phyloP scores from a whole-genome alignment of 2,329 filamentous ascomycete genomes.

The Apiospora rasikravindrae region DNA sequence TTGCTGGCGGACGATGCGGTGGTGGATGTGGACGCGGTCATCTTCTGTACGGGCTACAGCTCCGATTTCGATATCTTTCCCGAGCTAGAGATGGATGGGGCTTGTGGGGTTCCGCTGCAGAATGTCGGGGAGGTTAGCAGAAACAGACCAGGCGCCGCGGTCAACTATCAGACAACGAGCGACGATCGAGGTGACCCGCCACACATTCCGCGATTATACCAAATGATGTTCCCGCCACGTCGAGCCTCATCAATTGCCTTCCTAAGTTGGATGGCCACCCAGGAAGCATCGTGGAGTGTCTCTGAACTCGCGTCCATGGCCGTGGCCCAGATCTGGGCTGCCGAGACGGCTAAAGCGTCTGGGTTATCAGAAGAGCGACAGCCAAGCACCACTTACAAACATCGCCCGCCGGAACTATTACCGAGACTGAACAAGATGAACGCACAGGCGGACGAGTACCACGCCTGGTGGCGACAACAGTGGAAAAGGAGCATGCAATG shows the following conservation, averaged over 20 bases:
- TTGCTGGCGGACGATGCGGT: slow-evolving; percentile 24
- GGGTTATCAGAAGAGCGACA: too few species aligned
- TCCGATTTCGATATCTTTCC: slow-evolving; percentile 31
- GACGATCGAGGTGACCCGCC: not conserved
- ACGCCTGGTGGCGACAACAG: slow-evolving; percentile 34
- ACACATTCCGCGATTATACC: slow-evolving; percentile 29
- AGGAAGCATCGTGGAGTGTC: slow-evolving; percentile 31
- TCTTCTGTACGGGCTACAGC: slow-evolving; percentile 32
- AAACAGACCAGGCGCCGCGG: too few species aligned
- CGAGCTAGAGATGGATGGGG: slow-evolving; percentile 30
- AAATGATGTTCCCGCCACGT: slow-evolving; percentile 32
- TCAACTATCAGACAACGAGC: too few species aligned
- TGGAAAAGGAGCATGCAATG: slow-evolving; percentile 32
- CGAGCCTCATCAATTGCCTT: slow-evolving; percentile 31
- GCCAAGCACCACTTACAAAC: too few species aligned
- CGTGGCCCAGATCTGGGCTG: slow-evolving; percentile 40
- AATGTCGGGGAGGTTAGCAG: not conserved
- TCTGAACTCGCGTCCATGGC: slow-evolving; percentile 42
- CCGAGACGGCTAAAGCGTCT: slow-evolving; percentile 21
- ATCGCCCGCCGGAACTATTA: slow-evolving; percentile 25
- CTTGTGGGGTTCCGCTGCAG: not conserved
- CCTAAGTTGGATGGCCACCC: slow-evolving; percentile 29
- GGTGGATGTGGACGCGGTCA: slow-evolving; percentile 29
- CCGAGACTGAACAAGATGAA: slow-evolving; percentile 33
- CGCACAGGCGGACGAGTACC: slow-evolving; percentile 32